These are phyloP conservation scores for Skeletonema costatum DNA, from an alignment of 108 stramenopile genomes.

Conservation along the genomic window DNA sequence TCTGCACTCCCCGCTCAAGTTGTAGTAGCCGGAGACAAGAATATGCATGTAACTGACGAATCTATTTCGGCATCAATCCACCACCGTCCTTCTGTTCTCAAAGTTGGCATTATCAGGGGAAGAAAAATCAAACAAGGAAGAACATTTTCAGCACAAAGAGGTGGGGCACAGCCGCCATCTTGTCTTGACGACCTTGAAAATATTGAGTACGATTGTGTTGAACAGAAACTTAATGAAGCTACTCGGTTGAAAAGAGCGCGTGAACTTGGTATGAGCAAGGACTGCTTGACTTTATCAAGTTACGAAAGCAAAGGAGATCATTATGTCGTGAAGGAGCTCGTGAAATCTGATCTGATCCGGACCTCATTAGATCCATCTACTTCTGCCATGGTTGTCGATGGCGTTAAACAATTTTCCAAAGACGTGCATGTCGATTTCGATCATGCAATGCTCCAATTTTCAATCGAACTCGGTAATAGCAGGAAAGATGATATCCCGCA, in stretches of 20 bases:
- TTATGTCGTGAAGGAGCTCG: conserved; percentile 65
- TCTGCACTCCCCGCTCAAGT: conserved; percentile 2
- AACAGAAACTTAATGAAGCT: conserved; percentile 70
- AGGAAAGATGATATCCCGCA: conserved; percentile 50
- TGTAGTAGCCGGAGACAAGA: not conserved
- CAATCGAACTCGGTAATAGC: conserved; percentile 61
- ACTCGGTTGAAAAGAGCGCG: conserved; percentile 62
- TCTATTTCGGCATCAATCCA: conserved; percentile 13
- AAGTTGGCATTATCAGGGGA: conserved; percentile 31
- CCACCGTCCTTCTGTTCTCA: conserved; percentile 39
- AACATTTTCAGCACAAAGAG: conserved; percentile 37
- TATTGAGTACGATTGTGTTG: conserved; percentile 61
- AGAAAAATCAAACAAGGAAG: conserved; percentile 16
- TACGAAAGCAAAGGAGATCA: conserved; percentile 61
- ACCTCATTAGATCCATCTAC: conserved; percentile 19
- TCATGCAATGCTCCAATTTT: conserved; percentile 52
- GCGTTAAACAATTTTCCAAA: conserved; percentile 60
- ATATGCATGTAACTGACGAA: not conserved
- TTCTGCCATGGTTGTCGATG: conserved; percentile 6
- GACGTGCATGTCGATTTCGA: conserved; percentile 57
- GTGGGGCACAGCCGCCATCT: not conserved
- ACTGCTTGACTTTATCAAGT: conserved; percentile 30
- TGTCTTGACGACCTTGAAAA: conserved; percentile 42
- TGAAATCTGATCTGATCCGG: conserved; percentile 30
- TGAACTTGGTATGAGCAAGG: conserved; percentile 50